These are phyloP conservation scores for Sporothrix phasma DNA, from an alignment of 2,329 filamentous ascomycete species.

Conservation along the genomic window DNA sequence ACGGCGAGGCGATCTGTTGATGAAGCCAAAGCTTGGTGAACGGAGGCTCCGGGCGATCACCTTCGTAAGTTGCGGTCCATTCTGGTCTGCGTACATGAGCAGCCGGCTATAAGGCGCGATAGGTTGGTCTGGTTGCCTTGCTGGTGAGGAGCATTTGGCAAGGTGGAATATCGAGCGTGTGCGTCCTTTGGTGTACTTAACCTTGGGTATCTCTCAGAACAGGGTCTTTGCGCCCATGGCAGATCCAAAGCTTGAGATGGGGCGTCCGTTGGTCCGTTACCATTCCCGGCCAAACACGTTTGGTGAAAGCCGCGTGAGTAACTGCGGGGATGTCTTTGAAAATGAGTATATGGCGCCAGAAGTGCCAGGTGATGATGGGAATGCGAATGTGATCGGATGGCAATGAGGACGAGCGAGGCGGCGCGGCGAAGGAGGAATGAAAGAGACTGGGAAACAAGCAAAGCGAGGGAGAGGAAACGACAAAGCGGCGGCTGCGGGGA, in stretches of 20 bases:
- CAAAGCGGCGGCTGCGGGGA: slow-evolving; percentile 12
- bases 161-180: neutral
- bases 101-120: neutral
- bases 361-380: neutral
- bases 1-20: neutral
- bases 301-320: neutral
- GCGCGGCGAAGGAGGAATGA: neutral
- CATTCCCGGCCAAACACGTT: neutral
- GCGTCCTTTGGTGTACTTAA: neutral
- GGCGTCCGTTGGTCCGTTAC: neutral
- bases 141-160: neutral
- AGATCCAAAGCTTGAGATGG: neutral
- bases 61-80: slow-evolving; percentile 10
- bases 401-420: neutral
- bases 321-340: neutral
- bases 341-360: neutral
- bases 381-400: neutral
- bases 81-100: neutral
- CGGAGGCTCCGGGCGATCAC: slow-evolving; percentile 4
- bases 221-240: neutral
- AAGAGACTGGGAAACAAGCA: neutral
- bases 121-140: neutral
- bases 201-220: neutral
- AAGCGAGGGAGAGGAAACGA: slow-evolving; percentile 4
- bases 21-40: neutral